Base-by-base conservation (phyloP, 75 land plant genomes). In the Pinus albicaulis region DNA sequence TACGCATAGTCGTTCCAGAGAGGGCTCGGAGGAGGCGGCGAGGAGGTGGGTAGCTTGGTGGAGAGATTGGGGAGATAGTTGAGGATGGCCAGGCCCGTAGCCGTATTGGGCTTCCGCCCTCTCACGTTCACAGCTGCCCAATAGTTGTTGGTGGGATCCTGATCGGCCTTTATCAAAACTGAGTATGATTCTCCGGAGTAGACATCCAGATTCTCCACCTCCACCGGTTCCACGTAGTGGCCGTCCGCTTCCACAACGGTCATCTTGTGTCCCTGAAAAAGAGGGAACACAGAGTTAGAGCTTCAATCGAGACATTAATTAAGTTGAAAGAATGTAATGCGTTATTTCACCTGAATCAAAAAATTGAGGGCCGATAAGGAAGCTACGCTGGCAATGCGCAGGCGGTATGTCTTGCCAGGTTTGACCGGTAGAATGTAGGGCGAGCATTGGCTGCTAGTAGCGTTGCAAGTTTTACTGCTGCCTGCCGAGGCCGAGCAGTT, bases 161-260 rank as follows among this genome's bases (percentile, higher is more conserved):
- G 93, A 62, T 94, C 76, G 1, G 98, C 85, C 12, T 69, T 89
- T 75, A 96, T 17, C 64, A 96, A 83, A 13, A 94, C 89, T 0
- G 97, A 92, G 87, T 96, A 96, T 56, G 89, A 84, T 72, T 94
- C 91, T 16, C 99, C 99, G 0, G 95, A 90, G 77, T 94, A 96
- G 23, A 96, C 86, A 78, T 96, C 95, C 56, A 96, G 55, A 72
- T 92, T 82, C 41, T 84, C 72, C 4, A 87, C 88, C 12, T 72
- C 56, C 20, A 90, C 77, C 5, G 98, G 99, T 52, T 92, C 78
- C 3, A 94, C 85, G 76, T 92, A 92, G 82, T 93, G 89, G 2
- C 98, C 95, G 75, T 96, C 98, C 0, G 98, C 98, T 79, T 96
- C 97, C 52, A 94, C 98, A 65, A 94, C 85, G 7, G 80, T 80